Percentiles rank a stretch among this genome's conserved stretches.
These are phyloP conservation scores for Kodamaea fungicola DNA, from an alignment of 1,139 yeast species.

Conservation along the genomic window DNA sequence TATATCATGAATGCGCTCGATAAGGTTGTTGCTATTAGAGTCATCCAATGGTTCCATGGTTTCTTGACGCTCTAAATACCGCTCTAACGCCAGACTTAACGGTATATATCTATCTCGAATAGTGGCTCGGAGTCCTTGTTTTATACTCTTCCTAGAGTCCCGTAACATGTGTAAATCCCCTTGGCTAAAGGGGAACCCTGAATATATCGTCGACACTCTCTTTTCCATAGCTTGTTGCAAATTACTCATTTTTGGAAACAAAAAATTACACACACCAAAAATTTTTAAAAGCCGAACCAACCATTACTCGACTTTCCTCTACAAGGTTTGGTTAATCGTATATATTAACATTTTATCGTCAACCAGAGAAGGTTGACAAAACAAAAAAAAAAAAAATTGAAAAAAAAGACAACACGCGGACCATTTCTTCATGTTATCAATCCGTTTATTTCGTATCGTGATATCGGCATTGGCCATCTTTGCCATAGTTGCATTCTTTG, in stretches of 20 bases:
- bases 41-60: background rate
- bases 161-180: slow-evolving; percentile 2
- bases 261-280: too few species aligned
- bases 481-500: slow-evolving; percentile 34
- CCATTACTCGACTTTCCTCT: too few species aligned
- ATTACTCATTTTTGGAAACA: too few species aligned
- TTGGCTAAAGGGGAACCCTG: slow-evolving; percentile 7
- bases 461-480: slow-evolving; percentile 34
- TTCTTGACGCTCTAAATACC: slow-evolving; percentile 5
- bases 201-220: slow-evolving; percentile 1
- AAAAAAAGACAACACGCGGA: background rate
- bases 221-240: background rate
- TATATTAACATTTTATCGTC: too few species aligned
- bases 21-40: background rate
- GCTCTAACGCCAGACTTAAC: slow-evolving; percentile 7
- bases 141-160: slow-evolving; percentile 5
- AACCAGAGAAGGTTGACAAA: too few species aligned
- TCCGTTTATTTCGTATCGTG: slow-evolving; percentile 36
- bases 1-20: background rate
- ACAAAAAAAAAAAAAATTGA: too few species aligned
- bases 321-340: too few species aligned
- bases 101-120: slow-evolving; percentile 6
- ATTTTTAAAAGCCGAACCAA: too few species aligned
- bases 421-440: slow-evolving; percentile 24
- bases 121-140: slow-evolving; percentile 6